Base-by-base conservation (phyloP, 805 yeast species). In the Blastobotrys terrestris region DNA sequence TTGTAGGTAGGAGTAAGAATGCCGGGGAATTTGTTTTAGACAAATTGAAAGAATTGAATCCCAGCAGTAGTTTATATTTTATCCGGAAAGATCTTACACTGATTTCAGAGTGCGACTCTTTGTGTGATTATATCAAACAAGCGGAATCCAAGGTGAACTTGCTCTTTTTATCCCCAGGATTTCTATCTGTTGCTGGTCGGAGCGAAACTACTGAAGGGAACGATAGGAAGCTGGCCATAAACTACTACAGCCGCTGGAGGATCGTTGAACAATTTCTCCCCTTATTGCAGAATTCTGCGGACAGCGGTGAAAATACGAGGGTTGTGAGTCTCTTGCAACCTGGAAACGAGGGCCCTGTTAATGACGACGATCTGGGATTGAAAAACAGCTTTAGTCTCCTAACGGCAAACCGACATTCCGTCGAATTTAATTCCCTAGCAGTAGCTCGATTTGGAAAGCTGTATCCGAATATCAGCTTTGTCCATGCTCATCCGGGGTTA, bases 181-280 rank as follows among this genome's bases (percentile, higher is more conserved):
- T 45, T 22, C 49, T 49, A 5, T 51, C 54, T 14, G 42, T 73
- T 45, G 71, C 68, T 49, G 78, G 78, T 20, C 66, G 67, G 46
- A 53, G 22, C 3, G 67, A 61, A 48, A 63, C 57, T 14, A 20
- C 53, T 5, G 68, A 64, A 49, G 68, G 68, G 6, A 49, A 58
- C 7, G 67, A 64, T 44, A 19, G 51, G 26, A 60, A 60, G 51
- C 51, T 64, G 59, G 54, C 62, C 13, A 51, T 62, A 15, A 59
- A 62, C 46, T 64, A 64, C 53, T 63, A 63, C 49, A 60, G 60
- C 3, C 55, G 68, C 21, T 58, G 62, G 68, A 49, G 56, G 31
- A 50, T 63, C n/a, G 57, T 55, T 8, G 41, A 53, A 7, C 53
- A 55, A n/a, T 52, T 64, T 41, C n/a, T 62, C 19, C 63, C 65